phyloP scores from a whole-genome alignment of 1,139 yeast species.

The Zhuliangozyma parablackwelliae region DNA sequence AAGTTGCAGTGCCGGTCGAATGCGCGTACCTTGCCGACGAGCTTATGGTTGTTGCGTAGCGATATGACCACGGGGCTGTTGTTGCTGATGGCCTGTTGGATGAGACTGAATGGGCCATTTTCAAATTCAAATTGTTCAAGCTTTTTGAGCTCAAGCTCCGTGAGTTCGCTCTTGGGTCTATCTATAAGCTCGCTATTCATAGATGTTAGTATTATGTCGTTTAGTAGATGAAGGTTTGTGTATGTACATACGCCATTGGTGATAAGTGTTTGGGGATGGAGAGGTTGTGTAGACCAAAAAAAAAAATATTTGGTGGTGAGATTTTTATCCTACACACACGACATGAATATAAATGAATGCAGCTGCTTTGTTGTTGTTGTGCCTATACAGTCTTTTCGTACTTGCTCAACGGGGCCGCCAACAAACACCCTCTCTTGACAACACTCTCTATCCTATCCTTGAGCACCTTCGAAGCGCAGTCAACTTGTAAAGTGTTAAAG shows the following conservation, averaged over 20 bases:
- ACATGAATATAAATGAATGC: no score
- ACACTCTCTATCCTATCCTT: conserved; percentile 82
- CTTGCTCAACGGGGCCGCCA: conserved; percentile 73
- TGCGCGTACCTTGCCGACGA: conserved; percentile 86
- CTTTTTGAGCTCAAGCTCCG: conserved; percentile 72
- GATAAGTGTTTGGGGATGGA: no score
- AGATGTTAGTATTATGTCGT: conserved; percentile 3
- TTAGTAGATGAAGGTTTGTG: no score
- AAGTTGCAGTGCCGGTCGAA: conserved; percentile 95
- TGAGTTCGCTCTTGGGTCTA: conserved; percentile 73
- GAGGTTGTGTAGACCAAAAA: neutral
- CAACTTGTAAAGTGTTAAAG: conserved; percentile 60
- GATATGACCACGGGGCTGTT: conserved; percentile 81
- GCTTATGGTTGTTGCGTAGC: conserved; percentile 87
- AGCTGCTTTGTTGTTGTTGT: no score
- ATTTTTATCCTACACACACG: no score
- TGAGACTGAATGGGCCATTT: conserved; percentile 86
- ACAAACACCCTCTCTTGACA: conserved; percentile 66
- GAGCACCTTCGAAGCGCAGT: conserved; percentile 73
- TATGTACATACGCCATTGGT: conserved; percentile 5
- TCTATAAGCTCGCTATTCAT: conserved; percentile 57
- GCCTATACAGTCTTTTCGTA: conserved; percentile 14
- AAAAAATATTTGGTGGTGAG: neutral
- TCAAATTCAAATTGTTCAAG: conserved; percentile 87
- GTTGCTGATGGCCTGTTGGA: conserved; percentile 73